phyloP scores from a whole-genome alignment of 106 monocot species.

The Apostasia ramifera region DNA sequence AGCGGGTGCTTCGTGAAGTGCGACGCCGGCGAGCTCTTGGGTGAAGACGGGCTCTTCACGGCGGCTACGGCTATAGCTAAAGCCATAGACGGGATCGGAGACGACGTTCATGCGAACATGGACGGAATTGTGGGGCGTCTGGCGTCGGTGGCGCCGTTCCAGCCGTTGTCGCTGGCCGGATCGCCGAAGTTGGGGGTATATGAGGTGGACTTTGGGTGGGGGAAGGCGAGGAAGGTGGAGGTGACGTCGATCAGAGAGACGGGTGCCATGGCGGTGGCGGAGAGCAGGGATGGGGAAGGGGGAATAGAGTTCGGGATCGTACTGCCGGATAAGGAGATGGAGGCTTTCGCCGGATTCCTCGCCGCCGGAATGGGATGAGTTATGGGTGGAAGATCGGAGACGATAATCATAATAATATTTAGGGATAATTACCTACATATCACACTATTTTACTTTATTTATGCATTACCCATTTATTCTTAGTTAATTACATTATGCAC shows the following conservation, averaged over 20 bases:
- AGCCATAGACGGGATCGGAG: slow-evolving; percentile 1
- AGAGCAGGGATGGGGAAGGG: slow-evolving; percentile 4
- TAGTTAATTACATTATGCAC: too few species aligned
- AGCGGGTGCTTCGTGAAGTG: slow-evolving; percentile 1
- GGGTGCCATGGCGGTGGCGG: slow-evolving; percentile 11
- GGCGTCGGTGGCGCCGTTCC: neutral
- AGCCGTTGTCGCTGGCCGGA: slow-evolving; percentile 6
- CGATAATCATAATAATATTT: too few species aligned
- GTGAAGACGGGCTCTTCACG: slow-evolving; percentile 3
- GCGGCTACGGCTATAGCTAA: slow-evolving; percentile 12
- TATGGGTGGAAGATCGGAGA: too few species aligned
- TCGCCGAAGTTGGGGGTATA: slow-evolving; percentile 18
- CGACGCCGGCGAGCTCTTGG: slow-evolving; percentile 1
- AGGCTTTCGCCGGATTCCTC: neutral
- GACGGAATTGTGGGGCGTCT: neutral
- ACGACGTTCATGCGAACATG: neutral
- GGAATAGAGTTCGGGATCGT: slow-evolving; percentile 15
- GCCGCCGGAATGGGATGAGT: too few species aligned
- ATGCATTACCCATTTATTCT: too few species aligned
- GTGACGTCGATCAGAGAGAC: slow-evolving; percentile 7
- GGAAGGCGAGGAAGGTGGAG: slow-evolving; percentile 18
- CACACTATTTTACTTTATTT: too few species aligned
- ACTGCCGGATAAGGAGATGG: slow-evolving; percentile 11
- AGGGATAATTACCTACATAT: too few species aligned
- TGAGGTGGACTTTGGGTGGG: slow-evolving; percentile 20